These are phyloP conservation scores for Persicaria tinctoria DNA, from an alignment of 148 eudicot species.

Conservation along the genomic window DNA sequence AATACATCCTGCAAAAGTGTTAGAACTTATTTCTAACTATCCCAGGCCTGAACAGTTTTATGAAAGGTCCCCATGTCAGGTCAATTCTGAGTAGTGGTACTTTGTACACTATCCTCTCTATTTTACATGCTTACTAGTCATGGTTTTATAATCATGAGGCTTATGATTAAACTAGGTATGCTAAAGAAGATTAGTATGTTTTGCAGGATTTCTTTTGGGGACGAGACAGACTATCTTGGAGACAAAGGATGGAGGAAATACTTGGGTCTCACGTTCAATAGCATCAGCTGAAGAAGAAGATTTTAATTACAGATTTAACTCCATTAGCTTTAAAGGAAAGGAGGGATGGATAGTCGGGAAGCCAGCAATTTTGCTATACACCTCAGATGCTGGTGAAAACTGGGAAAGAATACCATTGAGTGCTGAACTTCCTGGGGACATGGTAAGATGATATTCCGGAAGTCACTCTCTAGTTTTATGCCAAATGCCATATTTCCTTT, in stretches of 20 bases:
- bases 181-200: slow-evolving; percentile 16
- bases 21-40: too few species aligned
- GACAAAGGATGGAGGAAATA: slow-evolving; percentile 86
- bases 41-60: too few species aligned
- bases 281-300: slow-evolving; percentile 95
- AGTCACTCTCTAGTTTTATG: slow-evolving; percentile 5
- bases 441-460: slow-evolving; percentile 33
- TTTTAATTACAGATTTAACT: slow-evolving; percentile 91
- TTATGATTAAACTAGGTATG: not conserved
- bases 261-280: slow-evolving; percentile 76
- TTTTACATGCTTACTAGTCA: not conserved
- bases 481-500: not conserved
- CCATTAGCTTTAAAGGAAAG: slow-evolving; percentile 85
- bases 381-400: slow-evolving; percentile 80
- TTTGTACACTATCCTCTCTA: not conserved
- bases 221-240: slow-evolving; percentile 94
- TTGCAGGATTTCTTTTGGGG: slow-evolving; percentile 83
- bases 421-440: slow-evolving; percentile 94
- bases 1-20: too few species aligned
- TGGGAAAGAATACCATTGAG: slow-evolving; percentile 93
- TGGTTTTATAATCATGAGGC: not conserved
- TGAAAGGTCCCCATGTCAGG: not conserved
- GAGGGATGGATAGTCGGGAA: slow-evolving; percentile 98
- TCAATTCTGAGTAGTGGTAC: not conserved
- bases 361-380: slow-evolving; percentile 80